Conservation (phyloP, 257 asterid genomes). For the Agastache rugosa region DNA sequence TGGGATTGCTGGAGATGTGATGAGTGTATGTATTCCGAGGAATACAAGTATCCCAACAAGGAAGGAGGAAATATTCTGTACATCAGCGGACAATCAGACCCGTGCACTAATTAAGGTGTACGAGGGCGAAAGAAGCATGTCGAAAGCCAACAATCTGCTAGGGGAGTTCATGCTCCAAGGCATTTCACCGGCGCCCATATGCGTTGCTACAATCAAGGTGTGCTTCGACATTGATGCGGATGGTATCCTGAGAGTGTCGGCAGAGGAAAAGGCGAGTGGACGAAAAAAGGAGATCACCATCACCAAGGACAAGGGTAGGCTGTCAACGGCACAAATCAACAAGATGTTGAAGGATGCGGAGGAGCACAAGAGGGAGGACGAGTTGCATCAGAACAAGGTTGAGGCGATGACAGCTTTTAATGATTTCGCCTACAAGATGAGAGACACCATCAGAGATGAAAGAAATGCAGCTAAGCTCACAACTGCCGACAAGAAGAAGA, state of each 20-base stretch:
- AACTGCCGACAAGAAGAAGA: slow-evolving; percentile 20
- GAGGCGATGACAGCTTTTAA: slow-evolving; percentile 22
- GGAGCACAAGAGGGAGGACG: no score
- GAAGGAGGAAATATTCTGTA: no score
- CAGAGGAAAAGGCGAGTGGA: slow-evolving; percentile 25
- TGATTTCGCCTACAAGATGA: slow-evolving; percentile 29
- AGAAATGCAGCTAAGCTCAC: slow-evolving; percentile 7
- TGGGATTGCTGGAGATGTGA: no score
- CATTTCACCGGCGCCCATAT: slow-evolving; percentile 1
- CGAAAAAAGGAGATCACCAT: slow-evolving; percentile 31
- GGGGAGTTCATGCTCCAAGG: not conserved
- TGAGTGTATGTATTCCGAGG: no score
- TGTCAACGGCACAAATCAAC: not conserved
- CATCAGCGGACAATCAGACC: no score
- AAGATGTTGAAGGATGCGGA: no score
- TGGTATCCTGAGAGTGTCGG: slow-evolving; percentile 29
- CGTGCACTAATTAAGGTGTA: no score
- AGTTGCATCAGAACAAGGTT: slow-evolving; percentile 25
- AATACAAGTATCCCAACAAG: no score
- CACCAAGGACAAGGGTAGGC: slow-evolving; percentile 34
- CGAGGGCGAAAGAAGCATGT: slow-evolving; percentile 18
- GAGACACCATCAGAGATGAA: no score
- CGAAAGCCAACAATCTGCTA: not conserved
- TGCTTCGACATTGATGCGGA: slow-evolving; percentile 20
- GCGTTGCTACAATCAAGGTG: not conserved